Evolutionary conservation across 352 stramenopile species (phyloP), one percentile per base, ranked within the genome.

Genomic region (Phytophthora gonapodyides): DNA sequence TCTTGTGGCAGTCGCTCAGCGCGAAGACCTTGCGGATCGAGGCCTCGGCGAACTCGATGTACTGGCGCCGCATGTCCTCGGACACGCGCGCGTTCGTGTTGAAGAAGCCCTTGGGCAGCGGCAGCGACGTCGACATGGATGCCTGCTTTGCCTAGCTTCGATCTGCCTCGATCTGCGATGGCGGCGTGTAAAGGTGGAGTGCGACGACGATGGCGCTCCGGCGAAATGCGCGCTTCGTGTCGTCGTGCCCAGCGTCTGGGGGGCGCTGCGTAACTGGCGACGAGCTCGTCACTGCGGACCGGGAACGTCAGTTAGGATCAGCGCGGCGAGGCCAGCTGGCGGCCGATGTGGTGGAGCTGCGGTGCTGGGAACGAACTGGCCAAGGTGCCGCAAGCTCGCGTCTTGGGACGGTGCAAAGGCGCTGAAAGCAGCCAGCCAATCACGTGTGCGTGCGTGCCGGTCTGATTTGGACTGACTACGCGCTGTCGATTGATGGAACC

Each of bases 11-110:
- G 67, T 93, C 86, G 55, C 73, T 89, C 27, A 94, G 73, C 53
- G 84, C 84, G 66, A 93, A 93, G 37, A 93, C 80, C 59, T 93
- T 89, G 57, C 83, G 83, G 60, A 93, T 89, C 19, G 83, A 91
- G n/a, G 75, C 69, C 72, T 92, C 83, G 33, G 83, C 84, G 49
- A 82, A 91, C 69, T 91, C 82, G 24, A 91, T 82, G 73, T 92
- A 93, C 57, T 90, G 80, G 9, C 73, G 77, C 7, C 83, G 82
- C 70, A 79, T 74, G 43, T 89, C 82, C 51, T 94, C 85, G 15
- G 80, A 87, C 49, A 91, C 74, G 35, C 67, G 75, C 47, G 74
- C 53, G 42, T 78, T 88, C 46, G 82, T 80, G 50, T 86, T 79
- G 64, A 94, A 94, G 66, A 91, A 94, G 43, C 76, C 80, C 43